phyloP scores from a whole-genome alignment of 2,329 filamentous ascomycete species.

The Claviceps lovelessii region DNA sequence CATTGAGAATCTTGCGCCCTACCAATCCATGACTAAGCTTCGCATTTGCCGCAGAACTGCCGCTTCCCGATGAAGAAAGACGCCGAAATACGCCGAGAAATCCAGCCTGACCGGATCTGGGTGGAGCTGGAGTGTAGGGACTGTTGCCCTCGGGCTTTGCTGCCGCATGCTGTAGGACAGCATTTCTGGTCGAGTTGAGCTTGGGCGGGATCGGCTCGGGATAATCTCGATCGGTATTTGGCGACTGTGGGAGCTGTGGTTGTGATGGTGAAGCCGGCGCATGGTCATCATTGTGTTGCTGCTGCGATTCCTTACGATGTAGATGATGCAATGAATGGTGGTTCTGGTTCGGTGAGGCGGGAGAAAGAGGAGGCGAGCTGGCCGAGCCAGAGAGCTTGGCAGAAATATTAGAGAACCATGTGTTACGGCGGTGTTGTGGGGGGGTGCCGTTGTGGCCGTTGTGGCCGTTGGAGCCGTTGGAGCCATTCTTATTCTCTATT shows the following conservation, averaged over 20 bases:
- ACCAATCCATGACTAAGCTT: conserved; percentile 50
- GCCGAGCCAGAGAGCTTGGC: conserved; percentile 69
- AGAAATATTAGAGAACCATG: conserved; percentile 88
- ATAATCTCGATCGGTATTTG: background rate
- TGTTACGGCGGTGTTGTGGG: conserved; percentile 47
- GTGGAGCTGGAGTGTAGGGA: conserved; percentile 61
- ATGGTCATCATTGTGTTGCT: conserved; percentile 4
- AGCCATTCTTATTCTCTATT: conserved; percentile 18
- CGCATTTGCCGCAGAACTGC: conserved; percentile 16
- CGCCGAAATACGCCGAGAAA: conserved; percentile 74
- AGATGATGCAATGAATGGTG: conserved; percentile 6
- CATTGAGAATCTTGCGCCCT: conserved; percentile 68
- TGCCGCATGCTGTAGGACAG: conserved; percentile 42
- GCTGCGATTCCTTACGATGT: conserved; percentile 7
- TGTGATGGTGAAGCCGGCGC: conserved; percentile 4
- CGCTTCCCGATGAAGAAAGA: conserved; percentile 52
- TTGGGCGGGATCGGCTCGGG: conserved; percentile 34
- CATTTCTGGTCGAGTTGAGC: conserved; percentile 38
- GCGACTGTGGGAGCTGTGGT: conserved; percentile 11
- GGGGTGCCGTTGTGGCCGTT: conserved; percentile 16
- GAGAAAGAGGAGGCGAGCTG: conserved; percentile 14
- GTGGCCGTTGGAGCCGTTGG: conserved; percentile 9
- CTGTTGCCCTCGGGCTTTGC: conserved; percentile 42
- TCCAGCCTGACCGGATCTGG: conserved; percentile 51
- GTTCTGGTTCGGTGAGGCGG: conserved; percentile 13